phyloP scores from a whole-genome alignment of 169 alveolate species.

The Babesia sp. region DNA sequence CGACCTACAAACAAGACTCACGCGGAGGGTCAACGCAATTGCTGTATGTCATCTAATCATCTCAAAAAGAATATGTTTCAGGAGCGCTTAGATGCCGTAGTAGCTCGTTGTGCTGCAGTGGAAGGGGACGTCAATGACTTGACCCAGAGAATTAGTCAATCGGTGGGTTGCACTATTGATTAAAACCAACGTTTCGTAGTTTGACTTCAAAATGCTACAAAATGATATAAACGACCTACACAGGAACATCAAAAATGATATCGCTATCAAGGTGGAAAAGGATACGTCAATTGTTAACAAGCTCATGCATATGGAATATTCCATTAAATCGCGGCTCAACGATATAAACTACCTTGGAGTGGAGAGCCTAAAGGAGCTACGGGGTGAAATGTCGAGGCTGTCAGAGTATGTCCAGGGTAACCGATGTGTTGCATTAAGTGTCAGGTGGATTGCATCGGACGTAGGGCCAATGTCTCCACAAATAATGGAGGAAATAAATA shows the following conservation, averaged over 20 bases:
- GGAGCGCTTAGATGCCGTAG: constrained; percentile 45
- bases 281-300: constrained; percentile 45
- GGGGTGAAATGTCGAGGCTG: constrained; percentile 27
- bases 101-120: constrained; percentile 44
- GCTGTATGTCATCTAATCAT: constrained; percentile 19
- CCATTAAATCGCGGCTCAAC: constrained; percentile 43
- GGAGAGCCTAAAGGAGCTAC: constrained; percentile 50
- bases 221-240: constrained; percentile 50
- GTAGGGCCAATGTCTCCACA: constrained; percentile 34
- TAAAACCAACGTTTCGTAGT: background rate
- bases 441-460: constrained; percentile 45
- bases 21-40: constrained; percentile 30
- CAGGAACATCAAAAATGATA: constrained; percentile 48
- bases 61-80: background rate
- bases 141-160: constrained; percentile 25
- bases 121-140: constrained; percentile 50
- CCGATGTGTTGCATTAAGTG: too few species aligned
- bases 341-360: constrained; percentile 30
- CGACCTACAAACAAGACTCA: constrained; percentile 41
- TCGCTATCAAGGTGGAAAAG: constrained; percentile 49
- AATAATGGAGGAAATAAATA: constrained; percentile 54
- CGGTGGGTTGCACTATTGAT: constrained; percentile 8
- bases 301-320: constrained; percentile 42
- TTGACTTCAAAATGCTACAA: constrained; percentile 50
- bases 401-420: constrained; percentile 21